These are phyloP conservation scores for Beauveria medogensis DNA, from an alignment of 2,329 filamentous ascomycete genomes.

Conservation along the genomic window DNA sequence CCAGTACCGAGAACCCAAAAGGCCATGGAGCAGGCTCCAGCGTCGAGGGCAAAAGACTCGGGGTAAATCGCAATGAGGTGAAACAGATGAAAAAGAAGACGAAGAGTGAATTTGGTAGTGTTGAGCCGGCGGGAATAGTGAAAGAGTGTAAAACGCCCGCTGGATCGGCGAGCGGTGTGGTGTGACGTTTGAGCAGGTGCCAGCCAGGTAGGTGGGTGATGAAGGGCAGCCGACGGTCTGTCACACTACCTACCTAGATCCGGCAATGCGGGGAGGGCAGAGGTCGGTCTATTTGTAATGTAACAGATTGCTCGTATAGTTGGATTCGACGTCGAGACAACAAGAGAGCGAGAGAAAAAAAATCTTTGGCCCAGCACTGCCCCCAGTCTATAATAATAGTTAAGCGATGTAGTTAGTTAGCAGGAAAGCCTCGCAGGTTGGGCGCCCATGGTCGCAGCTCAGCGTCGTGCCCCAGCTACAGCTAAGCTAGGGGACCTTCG, in stretches of 20 bases:
- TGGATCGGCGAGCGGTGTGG: conserved; percentile 6
- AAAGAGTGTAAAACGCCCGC: not conserved
- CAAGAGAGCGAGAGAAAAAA: not conserved
- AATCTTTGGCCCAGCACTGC: not conserved
- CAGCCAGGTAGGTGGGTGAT: not conserved
- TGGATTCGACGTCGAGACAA: not conserved
- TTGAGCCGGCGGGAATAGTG: not conserved
- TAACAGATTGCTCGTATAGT: not conserved
- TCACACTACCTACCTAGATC: not conserved
- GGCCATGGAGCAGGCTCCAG: conserved; percentile 31
- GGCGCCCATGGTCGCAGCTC: not conserved
- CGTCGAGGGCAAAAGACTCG: conserved; percentile 2
- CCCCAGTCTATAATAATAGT: not conserved
- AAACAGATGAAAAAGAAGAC: no score
- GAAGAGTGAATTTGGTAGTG: not conserved
- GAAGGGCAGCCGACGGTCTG: not conserved
- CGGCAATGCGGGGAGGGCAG: not conserved
- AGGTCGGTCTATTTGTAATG: not conserved
- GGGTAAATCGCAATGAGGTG: no score
- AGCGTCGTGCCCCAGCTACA: not conserved
- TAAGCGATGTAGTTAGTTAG: not conserved
- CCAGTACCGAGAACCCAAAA: conserved; percentile 31
- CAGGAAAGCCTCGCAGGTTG: not conserved
- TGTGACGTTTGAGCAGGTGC: not conserved
- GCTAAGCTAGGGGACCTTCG: not conserved